Evolutionary conservation across 2,329 filamentous ascomycete genomes (phyloP).

Genomic region (Ustulina deusta): DNA sequence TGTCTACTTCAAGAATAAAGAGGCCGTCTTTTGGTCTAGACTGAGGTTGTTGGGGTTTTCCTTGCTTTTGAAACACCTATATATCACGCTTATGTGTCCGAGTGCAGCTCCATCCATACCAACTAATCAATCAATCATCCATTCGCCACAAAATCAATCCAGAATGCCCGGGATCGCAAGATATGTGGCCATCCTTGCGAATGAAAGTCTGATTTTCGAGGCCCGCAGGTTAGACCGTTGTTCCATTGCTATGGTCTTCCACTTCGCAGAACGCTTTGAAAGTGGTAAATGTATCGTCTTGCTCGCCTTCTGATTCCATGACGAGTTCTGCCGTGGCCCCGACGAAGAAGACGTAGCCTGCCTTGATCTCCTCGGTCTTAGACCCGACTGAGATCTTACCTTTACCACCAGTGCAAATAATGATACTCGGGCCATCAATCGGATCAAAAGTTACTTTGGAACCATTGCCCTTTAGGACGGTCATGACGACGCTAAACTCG

Average conservation of each 20-base stretch:
- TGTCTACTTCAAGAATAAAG: no score
- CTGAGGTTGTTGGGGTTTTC: no score
- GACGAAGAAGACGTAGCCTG: constrained; percentile 84
- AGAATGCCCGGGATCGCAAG: no score
- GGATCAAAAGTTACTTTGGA: constrained; percentile 90
- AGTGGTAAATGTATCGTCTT: constrained; percentile 80
- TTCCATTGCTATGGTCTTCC: constrained; percentile 60
- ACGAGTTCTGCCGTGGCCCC: constrained; percentile 88
- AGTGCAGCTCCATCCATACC: no score
- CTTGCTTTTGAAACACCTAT: no score
- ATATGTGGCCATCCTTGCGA: neutral
- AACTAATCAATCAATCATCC: no score
- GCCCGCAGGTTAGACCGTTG: neutral
- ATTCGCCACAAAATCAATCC: no score
- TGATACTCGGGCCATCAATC: constrained; percentile 87
- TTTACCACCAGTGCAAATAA: constrained; percentile 87
- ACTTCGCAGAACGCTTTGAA: constrained; percentile 97
- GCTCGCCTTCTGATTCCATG: constrained; percentile 73
- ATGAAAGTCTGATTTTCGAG: neutral
- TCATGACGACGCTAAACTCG: constrained; percentile 91
- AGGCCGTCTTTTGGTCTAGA: no score
- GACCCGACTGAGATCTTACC: constrained; percentile 88
- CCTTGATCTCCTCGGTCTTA: constrained; percentile 79
- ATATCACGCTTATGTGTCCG: no score
- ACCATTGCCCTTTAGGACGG: constrained; percentile 75